Conservation (phyloP, 2,329 filamentous ascomycete genomes). For the Penicillium sp. region DNA sequence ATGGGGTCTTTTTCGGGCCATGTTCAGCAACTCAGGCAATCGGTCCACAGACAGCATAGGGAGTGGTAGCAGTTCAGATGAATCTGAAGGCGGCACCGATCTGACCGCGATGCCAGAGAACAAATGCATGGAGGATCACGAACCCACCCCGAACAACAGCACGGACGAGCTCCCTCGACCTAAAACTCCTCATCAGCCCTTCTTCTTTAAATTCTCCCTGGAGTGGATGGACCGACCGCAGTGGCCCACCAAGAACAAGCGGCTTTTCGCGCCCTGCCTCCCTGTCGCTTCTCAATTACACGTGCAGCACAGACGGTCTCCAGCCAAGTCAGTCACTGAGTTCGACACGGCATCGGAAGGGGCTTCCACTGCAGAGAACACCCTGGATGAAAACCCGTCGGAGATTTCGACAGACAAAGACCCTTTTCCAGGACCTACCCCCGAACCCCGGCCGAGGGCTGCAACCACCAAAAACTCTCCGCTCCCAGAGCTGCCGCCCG, state of each 20-base stretch:
- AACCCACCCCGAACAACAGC: conserved; percentile 19
- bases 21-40: conserved; percentile 46
- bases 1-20: conserved; percentile 51
- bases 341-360: conserved; percentile 25
- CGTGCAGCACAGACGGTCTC: conserved; percentile 42
- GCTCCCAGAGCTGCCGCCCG: conserved; percentile 16
- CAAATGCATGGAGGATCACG: conserved; percentile 28
- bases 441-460: conserved; percentile 9
- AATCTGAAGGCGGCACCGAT: conserved; percentile 32
- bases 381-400: conserved; percentile 13
- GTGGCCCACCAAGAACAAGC: conserved; percentile 49
- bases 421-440: conserved; percentile 3
- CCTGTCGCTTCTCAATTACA: conserved; percentile 54
- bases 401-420: conserved; percentile 5
- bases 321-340: conserved; percentile 20
- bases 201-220: conserved; percentile 65
- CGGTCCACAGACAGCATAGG: conserved; percentile 43
- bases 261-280: conserved; percentile 53
- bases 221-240: conserved; percentile 58
- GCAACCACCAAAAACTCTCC: conserved; percentile 19
- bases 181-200: conserved; percentile 50
- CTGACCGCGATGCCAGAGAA: conserved; percentile 20
- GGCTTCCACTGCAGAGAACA: conserved; percentile 16
- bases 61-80: conserved; percentile 38
- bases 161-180: conserved; percentile 29